A percentile compares a stretch with the other conserved stretches of the same genome.
phyloP scores from a whole-genome alignment of 179 eudicot species.

The Spergularia azorica region DNA sequence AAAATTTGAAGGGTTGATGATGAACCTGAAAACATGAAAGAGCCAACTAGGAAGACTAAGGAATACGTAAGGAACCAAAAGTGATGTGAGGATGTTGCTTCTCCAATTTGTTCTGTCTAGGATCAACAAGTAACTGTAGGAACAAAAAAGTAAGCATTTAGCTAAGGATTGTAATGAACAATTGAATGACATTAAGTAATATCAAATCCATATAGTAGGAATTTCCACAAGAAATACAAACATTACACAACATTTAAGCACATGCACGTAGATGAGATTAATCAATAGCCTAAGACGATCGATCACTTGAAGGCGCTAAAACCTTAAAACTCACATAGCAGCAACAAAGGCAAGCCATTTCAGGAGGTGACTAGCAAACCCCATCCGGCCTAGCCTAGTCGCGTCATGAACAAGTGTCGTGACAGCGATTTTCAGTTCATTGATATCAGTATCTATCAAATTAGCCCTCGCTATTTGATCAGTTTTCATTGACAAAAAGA shows the following conservation, averaged over 20 bases:
- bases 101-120: constrained; percentile 82
- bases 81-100: constrained; percentile 72
- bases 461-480: constrained; percentile 36
- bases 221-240: too few relatives aligned
- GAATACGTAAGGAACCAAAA: constrained; percentile 79
- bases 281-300: too few relatives aligned
- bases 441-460: constrained; percentile 49
- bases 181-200: too few relatives aligned
- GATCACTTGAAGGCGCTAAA: neutral
- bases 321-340: constrained; percentile 57
- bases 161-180: too few relatives aligned
- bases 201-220: too few relatives aligned
- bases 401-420: constrained; percentile 48
- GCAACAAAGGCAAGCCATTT: constrained; percentile 84
- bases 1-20: neutral
- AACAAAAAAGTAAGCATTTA: neutral
- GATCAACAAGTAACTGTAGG: constrained; percentile 66
- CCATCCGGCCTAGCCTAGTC: constrained; percentile 44
- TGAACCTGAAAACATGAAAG: constrained; percentile 57
- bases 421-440: constrained; percentile 53
- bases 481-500: constrained; percentile 43
- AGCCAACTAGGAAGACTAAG: constrained; percentile 59
- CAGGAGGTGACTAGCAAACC: constrained; percentile 66
- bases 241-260: too few relatives aligned
- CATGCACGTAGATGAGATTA: too few relatives aligned